Evolutionary conservation across 768 basidiomycete genomes (phyloP), one percentile per base, ranked within the genome.

Genomic region (Russula sp.): DNA sequence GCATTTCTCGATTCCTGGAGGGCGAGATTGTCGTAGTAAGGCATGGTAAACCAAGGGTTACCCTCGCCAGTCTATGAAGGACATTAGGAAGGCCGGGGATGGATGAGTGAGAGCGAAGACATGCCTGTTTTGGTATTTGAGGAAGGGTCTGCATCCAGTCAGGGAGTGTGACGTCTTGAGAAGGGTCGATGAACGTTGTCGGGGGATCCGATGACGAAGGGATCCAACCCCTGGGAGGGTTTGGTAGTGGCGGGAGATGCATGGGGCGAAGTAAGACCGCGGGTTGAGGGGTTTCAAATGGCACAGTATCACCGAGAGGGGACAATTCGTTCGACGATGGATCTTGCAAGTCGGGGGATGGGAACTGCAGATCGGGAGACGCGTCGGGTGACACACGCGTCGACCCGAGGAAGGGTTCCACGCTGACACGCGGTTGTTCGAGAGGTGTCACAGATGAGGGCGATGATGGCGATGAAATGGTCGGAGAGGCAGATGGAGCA

Each of bases 371-470:
- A 22, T 55, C 51, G 34, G 34, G 5, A 25, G 7, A 57, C 49
- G 61, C 22, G 61, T 51, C 55, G 39, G 51, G 39, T 42, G 64
- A 53, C 34, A 63, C 43, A 25, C n/a, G 32, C 38, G 61, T 32
- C 38, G 32, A 16, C 13, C 9, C 39, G 13, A 52, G 34, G 22
- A 34, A 47, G 11, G 51, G 11, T n/a, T 51, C 29, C 56, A 47
- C 25, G 54, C 48, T 36, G 36, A 56, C 43, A 45, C 43, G 42
- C 20, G 43, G 42, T 6, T 42, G 46, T 14, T 51, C 51, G 38
- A 38, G 25, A 0, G 61, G 56, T 14, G 56, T 54, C 11, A 10
- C 41, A 1, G 60, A 46, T 7, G 46, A 22, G 16, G 61, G 36
- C 34, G 60, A 58, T 0, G 53, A 56, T 18, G 53, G 18, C 13